These are phyloP conservation scores for Cydonia oblonga DNA, from an alignment of 331 rosid species.

Conservation along the genomic window DNA sequence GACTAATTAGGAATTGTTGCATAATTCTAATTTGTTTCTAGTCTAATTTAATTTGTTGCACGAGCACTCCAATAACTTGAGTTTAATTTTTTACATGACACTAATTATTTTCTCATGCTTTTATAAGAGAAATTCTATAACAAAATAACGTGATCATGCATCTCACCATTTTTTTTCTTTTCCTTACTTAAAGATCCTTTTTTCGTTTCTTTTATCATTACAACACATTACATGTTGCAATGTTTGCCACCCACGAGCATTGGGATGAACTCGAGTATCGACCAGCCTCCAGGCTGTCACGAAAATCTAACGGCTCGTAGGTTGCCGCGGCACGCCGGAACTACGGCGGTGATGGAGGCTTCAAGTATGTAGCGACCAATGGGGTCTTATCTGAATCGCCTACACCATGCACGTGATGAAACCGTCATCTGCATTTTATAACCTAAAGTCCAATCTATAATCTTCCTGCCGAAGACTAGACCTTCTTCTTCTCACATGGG, in stretches of 20 bases:
- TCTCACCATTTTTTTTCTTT: too few relatives aligned
- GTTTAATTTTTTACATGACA: too few relatives aligned
- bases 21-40: too few relatives aligned
- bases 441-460: background rate
- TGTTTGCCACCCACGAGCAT: background rate
- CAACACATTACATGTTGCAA: background rate
- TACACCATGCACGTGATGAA: background rate
- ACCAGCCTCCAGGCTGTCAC: background rate
- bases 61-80: too few relatives aligned
- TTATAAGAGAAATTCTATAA: too few relatives aligned
- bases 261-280: background rate
- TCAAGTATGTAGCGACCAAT: background rate
- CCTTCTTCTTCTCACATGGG: background rate
- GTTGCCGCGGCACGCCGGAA: background rate
- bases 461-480: background rate
- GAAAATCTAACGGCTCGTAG: background rate
- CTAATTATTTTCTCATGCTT: too few relatives aligned
- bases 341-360: conserved; percentile 1
- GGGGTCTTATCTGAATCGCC: background rate
- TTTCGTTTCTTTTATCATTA: too few relatives aligned
- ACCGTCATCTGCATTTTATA: background rate
- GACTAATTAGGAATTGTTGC: too few relatives aligned
- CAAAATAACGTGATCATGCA: too few relatives aligned
- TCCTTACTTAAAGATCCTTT: too few relatives aligned
- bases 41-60: too few relatives aligned